Base-by-base conservation (phyloP, 257 asterid species). In the Datura wrightii region DNA sequence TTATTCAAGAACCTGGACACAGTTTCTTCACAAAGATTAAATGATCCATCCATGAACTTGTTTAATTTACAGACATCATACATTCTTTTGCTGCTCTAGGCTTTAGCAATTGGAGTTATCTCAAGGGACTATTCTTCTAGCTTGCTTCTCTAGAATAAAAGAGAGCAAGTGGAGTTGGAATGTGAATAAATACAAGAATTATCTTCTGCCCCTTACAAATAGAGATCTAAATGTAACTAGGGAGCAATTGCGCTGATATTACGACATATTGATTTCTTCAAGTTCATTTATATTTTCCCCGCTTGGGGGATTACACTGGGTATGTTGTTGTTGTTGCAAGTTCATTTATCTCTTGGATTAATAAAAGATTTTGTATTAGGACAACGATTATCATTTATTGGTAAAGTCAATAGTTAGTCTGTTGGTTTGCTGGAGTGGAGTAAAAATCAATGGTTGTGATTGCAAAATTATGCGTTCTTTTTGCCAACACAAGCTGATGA, bases 201-300 rank as follows among this genome's bases (percentile, higher is more conserved):
- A 41, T 71, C 56, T 42, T 72, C 18, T 10, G 11, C 39, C 55
- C 59, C 60, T 19, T 48, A 48, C 6, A 72, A 48, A 34, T 14
- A 52, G 46, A 76, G 62, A 76, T 50, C 82, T 76, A 50, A 52
- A 52, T 16, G n/a, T 76, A 31, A 14, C 62, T 76, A 50, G 62
- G 63, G 62, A 52, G n/a, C 82, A 31, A 18, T 31, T 76, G 62
- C 31, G 62, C 31, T 50, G 63, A 31, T 76, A 10, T 76, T 50
- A 76, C 50, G 60, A 76, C 82, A 50, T 76, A n/a, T 50, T 76
- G 15, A 31, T 76, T 76, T 76, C 46, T 50, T 76, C 62, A 76
- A 76, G 24, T 76, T 50, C 60, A 50, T 50, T 76, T 7, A 6
- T 76, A 46, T 76, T 31, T 76, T 76, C 31, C 31, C 31, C 31